phyloP scores from a whole-genome alignment of 1,284 basidiomycete species.

The Inonotus obliquus region DNA sequence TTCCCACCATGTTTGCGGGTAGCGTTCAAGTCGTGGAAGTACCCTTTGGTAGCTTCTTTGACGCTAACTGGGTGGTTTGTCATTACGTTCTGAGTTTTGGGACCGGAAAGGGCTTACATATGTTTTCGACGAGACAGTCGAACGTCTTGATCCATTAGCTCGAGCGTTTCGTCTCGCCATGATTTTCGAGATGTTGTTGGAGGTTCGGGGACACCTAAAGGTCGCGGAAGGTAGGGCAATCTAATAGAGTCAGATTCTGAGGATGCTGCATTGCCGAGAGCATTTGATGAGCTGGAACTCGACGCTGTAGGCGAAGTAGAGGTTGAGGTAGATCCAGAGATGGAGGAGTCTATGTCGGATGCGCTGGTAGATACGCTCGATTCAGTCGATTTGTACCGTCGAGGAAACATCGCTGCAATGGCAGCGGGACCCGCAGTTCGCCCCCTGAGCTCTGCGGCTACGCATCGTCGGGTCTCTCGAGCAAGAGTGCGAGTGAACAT shows the following conservation, averaged over 20 bases:
- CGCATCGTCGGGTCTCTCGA: background rate
- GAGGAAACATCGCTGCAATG: background rate
- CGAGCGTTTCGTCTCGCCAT: slow-evolving; percentile 64
- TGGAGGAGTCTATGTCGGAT: background rate
- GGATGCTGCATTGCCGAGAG: background rate
- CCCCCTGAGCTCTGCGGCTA: background rate
- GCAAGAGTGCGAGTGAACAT: slow-evolving; percentile 3
- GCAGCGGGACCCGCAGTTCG: background rate
- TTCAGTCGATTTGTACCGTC: slow-evolving; percentile 1
- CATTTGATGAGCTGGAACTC: background rate
- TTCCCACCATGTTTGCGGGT: slow-evolving; percentile 86
- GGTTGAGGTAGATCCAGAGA: background rate
- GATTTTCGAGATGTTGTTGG: slow-evolving; percentile 56
- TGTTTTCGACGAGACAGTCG: slow-evolving; percentile 70
- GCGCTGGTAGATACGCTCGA: background rate
- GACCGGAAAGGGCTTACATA: slow-evolving; percentile 48
- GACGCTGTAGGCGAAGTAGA: background rate
- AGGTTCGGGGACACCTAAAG: slow-evolving; percentile 65
- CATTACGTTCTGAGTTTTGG: slow-evolving; percentile 11
- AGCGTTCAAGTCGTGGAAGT: slow-evolving; percentile 87
- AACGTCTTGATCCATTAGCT: slow-evolving; percentile 69
- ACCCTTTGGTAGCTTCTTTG: slow-evolving; percentile 82
- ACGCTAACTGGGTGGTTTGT: slow-evolving; percentile 46
- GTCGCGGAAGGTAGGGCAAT: slow-evolving; percentile 59
- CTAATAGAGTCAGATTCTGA: background rate